A percentile compares a stretch with the other conserved stretches of the same genome.
Conservation (phyloP, 345 rosid species). For the Trapa bicornis region DNA sequence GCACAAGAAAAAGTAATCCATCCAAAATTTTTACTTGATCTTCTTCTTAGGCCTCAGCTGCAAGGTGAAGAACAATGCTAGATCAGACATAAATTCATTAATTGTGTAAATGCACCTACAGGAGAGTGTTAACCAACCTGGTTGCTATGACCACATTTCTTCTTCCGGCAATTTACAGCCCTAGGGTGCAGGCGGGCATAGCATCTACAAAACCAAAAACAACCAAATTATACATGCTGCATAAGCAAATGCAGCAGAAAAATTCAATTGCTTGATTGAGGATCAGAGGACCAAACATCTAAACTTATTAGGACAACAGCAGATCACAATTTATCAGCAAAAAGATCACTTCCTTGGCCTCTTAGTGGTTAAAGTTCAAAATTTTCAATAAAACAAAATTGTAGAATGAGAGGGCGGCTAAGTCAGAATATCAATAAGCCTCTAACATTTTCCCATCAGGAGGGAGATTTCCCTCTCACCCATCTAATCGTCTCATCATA, state of each 20-base stretch:
- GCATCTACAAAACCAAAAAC: constrained; percentile 29
- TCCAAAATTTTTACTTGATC: constrained; percentile 39
- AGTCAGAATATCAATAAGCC: background rate
- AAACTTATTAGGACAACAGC: too few relatives aligned
- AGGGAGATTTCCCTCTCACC: background rate
- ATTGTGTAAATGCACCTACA: too few relatives aligned
- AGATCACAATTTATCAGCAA: background rate
- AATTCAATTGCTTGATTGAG: too few relatives aligned
- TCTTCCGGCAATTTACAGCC: constrained; percentile 95
- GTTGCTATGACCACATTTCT: constrained; percentile 98
- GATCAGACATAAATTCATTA: background rate
- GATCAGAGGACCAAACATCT: too few relatives aligned
- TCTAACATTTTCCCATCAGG: background rate
- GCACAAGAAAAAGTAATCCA: background rate
- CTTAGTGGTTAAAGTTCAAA: background rate
- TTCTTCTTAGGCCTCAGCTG: constrained; percentile 99
- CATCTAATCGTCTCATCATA: background rate
- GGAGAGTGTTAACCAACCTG: constrained; percentile 32
- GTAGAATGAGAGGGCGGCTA: background rate
- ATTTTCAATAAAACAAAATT: background rate
- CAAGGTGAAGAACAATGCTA: constrained; percentile 3
- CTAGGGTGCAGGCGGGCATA: constrained; percentile 95
- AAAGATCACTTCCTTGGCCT: background rate
- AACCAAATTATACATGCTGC: background rate
- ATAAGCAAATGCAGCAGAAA: background rate